These are phyloP conservation scores for Hordeum pubiflorum DNA, from an alignment of 202 grass and related monocot genomes.

Conservation along the genomic window DNA sequence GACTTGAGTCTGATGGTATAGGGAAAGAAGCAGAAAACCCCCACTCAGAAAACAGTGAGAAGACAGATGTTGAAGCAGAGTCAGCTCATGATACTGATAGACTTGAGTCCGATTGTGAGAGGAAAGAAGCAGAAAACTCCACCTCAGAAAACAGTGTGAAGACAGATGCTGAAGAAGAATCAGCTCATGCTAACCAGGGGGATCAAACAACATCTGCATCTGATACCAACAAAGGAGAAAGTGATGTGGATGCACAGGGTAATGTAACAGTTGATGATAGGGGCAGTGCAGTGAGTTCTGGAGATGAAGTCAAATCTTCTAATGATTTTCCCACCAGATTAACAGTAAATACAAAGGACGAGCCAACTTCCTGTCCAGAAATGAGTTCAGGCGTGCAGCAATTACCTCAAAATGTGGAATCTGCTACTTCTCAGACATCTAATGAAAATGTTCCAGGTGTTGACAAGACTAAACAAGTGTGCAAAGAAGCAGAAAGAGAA, in stretches of 20 bases:
- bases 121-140: constrained; percentile 13
- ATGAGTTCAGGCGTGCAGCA: background rate
- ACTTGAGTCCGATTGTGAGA: background rate
- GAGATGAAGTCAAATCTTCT: constrained; percentile 20
- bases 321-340: background rate
- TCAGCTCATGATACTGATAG: background rate
- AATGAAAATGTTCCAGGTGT: background rate
- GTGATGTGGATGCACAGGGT: background rate
- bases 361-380: constrained; percentile 10
- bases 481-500: background rate
- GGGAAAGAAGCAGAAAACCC: constrained; percentile 20
- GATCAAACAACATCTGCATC: constrained; percentile 9
- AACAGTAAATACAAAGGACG: constrained; percentile 2
- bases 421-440: constrained; percentile 17
- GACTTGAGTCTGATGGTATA: background rate
- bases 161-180: constrained; percentile 6
- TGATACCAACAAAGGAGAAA: background rate
- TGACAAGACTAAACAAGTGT: background rate
- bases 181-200: background rate
- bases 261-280: constrained; percentile 12
- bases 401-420: constrained; percentile 5
- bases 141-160: constrained; percentile 23
- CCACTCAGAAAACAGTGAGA: constrained; percentile 21
- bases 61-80: constrained; percentile 9
- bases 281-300: background rate